Evolutionary conservation across 1,139 yeast species (phyloP).

Genomic region (Candida glucosophila): DNA sequence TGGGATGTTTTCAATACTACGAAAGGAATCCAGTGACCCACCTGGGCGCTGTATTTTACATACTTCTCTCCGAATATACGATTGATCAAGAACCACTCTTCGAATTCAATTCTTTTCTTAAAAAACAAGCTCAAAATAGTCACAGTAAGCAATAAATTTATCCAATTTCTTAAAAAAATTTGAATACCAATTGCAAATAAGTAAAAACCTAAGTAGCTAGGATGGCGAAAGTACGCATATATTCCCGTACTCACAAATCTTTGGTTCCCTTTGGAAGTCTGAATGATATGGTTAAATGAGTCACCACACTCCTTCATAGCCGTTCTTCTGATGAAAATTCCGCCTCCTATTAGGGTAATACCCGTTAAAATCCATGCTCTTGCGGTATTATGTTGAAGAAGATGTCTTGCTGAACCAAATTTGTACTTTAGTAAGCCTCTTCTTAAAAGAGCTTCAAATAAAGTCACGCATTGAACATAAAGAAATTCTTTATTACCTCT

Average conservation of each 20-base stretch:
- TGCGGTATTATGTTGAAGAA: not conserved
- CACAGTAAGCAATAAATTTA: constrained; percentile 12
- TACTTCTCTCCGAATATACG: constrained; percentile 23
- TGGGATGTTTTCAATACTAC: constrained; percentile 7
- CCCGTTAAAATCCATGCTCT: not conserved
- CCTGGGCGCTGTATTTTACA: constrained; percentile 14
- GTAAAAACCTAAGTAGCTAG: constrained; percentile 37
- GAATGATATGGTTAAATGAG: constrained; percentile 27
- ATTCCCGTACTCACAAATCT: constrained; percentile 25
- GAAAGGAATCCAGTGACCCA: constrained; percentile 25
- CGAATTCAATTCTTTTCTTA: constrained; percentile 23
- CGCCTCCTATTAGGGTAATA: constrained; percentile 11
- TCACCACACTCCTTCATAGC: constrained; percentile 30
- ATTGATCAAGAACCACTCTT: constrained; percentile 24
- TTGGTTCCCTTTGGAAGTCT: constrained; percentile 4
- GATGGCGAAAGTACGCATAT: constrained; percentile 25
- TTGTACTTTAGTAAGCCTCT: too few relatives aligned
- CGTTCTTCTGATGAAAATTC: constrained; percentile 17
- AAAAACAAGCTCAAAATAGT: constrained; percentile 21
- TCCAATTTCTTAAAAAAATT: constrained; percentile 16
- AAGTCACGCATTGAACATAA: constrained; percentile 17
- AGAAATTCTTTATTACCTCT: constrained; percentile 26
- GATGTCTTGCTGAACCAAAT: constrained; percentile 1
- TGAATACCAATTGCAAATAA: constrained; percentile 28
- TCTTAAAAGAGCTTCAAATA: constrained; percentile 16